Evolutionary conservation across 169 alveolate genomes (phyloP).

Genomic region (Plasmodium adleri): DNA sequence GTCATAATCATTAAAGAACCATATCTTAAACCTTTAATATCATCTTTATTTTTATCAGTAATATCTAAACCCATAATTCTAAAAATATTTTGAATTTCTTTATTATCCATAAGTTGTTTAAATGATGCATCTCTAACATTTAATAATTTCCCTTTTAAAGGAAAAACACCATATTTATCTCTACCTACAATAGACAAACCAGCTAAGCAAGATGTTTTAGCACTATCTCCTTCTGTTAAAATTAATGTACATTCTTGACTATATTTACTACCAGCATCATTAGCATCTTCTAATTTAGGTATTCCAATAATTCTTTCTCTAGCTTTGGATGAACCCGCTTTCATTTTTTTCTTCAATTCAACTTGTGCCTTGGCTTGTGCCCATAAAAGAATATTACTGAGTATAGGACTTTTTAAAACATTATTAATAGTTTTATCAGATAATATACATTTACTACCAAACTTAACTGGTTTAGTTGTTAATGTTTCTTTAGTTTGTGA

Average conservation of each 20-base stretch:
- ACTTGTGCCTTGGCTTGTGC: constrained; percentile 96
- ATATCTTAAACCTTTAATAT: constrained; percentile 94
- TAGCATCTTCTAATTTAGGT: constrained; percentile 99
- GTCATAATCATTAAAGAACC: constrained; percentile 99
- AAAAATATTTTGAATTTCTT: constrained; percentile 97
- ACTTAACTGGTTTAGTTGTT: constrained; percentile 93
- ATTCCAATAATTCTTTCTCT: constrained; percentile 90
- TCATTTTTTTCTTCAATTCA: constrained; percentile 91
- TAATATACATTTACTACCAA: constrained; percentile 93
- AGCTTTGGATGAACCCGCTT: constrained; percentile 86
- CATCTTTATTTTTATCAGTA: constrained; percentile 89
- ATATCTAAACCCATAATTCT: constrained; percentile 96
- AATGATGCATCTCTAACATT: constrained; percentile 99
- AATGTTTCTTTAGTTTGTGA: constrained; percentile 99
- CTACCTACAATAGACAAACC: constrained; percentile 99
- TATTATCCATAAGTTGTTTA: constrained; percentile 95
- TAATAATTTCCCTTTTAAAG: constrained; percentile 98
- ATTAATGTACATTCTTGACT: constrained; percentile 97
- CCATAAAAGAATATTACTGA: constrained; percentile 93
- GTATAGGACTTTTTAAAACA: constrained; percentile 91
- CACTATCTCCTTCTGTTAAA: constrained; percentile 99
- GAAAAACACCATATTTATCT: constrained; percentile 99
- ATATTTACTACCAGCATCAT: constrained; percentile 97
- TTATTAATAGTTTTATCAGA: constrained; percentile 92
- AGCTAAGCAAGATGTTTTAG: constrained; percentile 98